These are phyloP conservation scores for Zoysia japonica DNA, from an alignment of 176 grass and related monocot species.

Conservation along the genomic window DNA sequence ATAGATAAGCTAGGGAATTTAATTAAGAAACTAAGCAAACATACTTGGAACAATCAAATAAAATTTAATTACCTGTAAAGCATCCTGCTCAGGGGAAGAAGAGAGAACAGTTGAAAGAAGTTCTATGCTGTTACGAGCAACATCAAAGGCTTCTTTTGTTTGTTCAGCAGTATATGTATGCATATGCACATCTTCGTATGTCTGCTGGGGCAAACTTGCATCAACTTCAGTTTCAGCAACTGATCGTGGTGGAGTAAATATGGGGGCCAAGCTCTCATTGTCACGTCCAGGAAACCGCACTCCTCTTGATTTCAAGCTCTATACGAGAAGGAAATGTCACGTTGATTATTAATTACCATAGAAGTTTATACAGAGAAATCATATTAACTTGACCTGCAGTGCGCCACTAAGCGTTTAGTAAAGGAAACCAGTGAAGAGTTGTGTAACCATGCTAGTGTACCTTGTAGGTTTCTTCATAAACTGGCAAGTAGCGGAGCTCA, in stretches of 20 bases:
- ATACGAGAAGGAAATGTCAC: conserved; percentile 26
- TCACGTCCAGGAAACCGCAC: conserved; percentile 84
- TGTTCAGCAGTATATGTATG: conserved; percentile 70
- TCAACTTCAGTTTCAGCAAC: conserved; percentile 60
- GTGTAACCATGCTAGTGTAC: conserved; percentile 24
- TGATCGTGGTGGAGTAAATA: conserved; percentile 72
- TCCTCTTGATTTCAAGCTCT: conserved; percentile 98
- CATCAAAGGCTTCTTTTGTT: conserved; percentile 90
- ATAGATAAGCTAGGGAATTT: background rate
- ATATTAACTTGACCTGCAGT: background rate
- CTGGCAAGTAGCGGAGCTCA: conserved; percentile 86
- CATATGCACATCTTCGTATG: conserved; percentile 59
- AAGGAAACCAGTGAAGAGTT: background rate
- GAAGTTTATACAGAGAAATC: conserved; percentile 10
- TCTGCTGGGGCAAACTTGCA: conserved; percentile 54
- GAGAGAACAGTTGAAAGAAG: conserved; percentile 94
- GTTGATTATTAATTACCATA: background rate
- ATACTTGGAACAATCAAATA: conserved; percentile 33
- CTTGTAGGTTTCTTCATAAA: conserved; percentile 97
- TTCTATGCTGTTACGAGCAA: conserved; percentile 83
- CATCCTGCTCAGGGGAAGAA: conserved; percentile 88
- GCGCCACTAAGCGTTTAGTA: background rate
- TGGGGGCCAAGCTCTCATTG: conserved; percentile 74
- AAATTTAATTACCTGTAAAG: conserved; percentile 71
- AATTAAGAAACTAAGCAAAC: background rate